A percentile compares a stretch with the other conserved stretches of the same genome.
These are phyloP conservation scores for Chlamydomonas sp. DNA, from an alignment of 139 green algal species.

Conservation along the genomic window DNA sequence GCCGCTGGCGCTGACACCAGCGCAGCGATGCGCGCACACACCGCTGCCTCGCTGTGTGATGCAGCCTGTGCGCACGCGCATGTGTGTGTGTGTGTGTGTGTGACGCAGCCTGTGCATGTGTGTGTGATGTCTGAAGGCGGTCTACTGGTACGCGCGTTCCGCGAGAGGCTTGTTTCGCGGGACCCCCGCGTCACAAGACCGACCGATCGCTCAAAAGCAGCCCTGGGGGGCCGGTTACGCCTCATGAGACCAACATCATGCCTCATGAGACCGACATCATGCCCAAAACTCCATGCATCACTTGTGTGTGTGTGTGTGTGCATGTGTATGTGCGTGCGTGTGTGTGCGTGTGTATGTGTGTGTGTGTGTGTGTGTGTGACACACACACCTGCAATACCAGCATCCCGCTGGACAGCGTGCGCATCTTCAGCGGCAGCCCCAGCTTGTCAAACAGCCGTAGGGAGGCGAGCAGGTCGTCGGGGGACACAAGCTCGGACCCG, in stretches of 20 bases:
- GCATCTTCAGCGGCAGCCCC: conserved; percentile 41
- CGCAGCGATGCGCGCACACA: conserved; percentile 29
- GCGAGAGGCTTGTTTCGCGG: no score
- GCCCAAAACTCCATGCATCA: no score
- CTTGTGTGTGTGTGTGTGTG: neutral
- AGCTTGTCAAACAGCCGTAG: conserved; percentile 41
- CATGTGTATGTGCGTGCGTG: neutral
- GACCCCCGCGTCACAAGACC: no score
- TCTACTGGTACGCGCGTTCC: no score
- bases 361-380: neutral
- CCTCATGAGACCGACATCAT: no score
- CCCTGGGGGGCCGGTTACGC: no score
- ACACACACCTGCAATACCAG: conserved; percentile 54
- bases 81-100: no score
- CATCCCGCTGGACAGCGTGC: conserved; percentile 62
- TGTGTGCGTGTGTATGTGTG: neutral
- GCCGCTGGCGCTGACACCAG: conserved; percentile 21
- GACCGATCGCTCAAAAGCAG: no score
- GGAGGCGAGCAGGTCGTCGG: conserved; percentile 81
- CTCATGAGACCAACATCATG: no score
- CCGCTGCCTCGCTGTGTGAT: conserved; percentile 41
- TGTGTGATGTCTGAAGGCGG: neutral
- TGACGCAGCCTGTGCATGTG: no score
- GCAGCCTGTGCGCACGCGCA: no score
- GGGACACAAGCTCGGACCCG: conserved; percentile 86